Percentiles rank a stretch among this genome's conserved stretches.
Conservation (phyloP, 192 early-diverging fungal species). For the Umbelopsis ramanniana region DNA sequence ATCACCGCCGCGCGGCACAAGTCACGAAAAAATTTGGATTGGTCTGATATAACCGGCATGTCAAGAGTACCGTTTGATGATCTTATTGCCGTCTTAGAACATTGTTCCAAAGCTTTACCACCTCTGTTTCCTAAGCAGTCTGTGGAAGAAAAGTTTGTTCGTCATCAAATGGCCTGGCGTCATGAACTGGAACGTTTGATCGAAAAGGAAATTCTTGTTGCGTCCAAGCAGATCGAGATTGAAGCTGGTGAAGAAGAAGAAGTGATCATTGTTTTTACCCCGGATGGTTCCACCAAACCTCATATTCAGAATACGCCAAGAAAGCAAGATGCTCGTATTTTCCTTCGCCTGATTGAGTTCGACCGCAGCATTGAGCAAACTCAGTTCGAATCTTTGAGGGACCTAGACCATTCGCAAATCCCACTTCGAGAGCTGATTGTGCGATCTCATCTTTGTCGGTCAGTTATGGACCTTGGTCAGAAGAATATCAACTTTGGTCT, state of each 20-base stretch:
- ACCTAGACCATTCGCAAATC: constrained; percentile 58
- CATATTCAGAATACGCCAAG: constrained; percentile 72
- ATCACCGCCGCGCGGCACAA: constrained; percentile 43
- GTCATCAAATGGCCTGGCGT: constrained; percentile 66
- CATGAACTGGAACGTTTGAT: constrained; percentile 77
- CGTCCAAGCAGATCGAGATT: constrained; percentile 63
- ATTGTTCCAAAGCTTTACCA: constrained; percentile 57
- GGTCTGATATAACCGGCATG: constrained; percentile 44
- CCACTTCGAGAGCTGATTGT: constrained; percentile 93
- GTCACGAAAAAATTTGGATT: constrained; percentile 40
- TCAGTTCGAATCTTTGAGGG: constrained; percentile 76
- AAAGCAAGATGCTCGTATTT: constrained; percentile 84
- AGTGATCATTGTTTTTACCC: constrained; percentile 79
- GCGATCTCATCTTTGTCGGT: constrained; percentile 79
- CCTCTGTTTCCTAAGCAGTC: constrained; percentile 71
- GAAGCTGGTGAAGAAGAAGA: constrained; percentile 65
- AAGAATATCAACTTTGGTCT: constrained; percentile 97
- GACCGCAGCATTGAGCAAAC: constrained; percentile 81
- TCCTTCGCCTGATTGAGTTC: constrained; percentile 85
- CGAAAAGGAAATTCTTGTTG: constrained; percentile 68
- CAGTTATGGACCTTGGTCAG: constrained; percentile 93
- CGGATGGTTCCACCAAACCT: constrained; percentile 56
- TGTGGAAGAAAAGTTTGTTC: constrained; percentile 76
- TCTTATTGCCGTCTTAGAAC: constrained; percentile 67
- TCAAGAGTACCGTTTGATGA: constrained; percentile 56